phyloP scores from a whole-genome alignment of 768 basidiomycete species.

The Leccinum variicolor region DNA sequence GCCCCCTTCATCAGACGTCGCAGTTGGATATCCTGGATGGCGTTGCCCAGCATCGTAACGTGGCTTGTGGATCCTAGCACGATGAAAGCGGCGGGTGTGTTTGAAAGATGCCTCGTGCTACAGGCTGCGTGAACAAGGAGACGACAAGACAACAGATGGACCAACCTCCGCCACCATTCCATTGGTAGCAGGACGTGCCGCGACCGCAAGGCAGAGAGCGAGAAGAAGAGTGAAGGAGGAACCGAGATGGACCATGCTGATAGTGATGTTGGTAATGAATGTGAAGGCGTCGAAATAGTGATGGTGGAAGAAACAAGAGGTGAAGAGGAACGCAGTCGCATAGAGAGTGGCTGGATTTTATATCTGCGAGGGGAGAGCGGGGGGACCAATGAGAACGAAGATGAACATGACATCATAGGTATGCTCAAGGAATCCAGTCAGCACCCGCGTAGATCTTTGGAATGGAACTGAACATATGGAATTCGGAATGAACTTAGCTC shows the following conservation, averaged over 20 bases:
- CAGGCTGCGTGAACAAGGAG: conserved; percentile 2
- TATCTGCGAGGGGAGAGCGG: conserved; percentile 7
- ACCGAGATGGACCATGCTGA: conserved; percentile 28
- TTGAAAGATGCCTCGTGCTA: conserved; percentile 7
- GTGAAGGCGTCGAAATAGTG: conserved; percentile 19
- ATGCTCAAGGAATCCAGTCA: not conserved
- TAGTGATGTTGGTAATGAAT: conserved; percentile 27
- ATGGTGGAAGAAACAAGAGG: conserved; percentile 9
- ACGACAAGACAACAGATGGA: not conserved
- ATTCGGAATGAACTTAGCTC: not conserved
- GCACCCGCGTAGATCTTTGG: conserved; percentile 6
- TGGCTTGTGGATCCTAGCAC: conserved; percentile 3
- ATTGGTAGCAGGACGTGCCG: conserved; percentile 11
- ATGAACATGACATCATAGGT: conserved; percentile 14
- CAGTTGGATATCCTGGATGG: conserved; percentile 20
- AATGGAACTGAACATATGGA: not conserved
- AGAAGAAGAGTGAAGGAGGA: conserved; percentile 29
- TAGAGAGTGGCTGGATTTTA: conserved; percentile 17
- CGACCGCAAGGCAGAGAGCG: conserved; percentile 24
- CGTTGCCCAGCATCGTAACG: conserved; percentile 21
- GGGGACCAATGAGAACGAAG: conserved; percentile 14
- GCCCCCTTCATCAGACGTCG: conserved; percentile 4
- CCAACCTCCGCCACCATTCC: conserved; percentile 10
- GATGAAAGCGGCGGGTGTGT: conserved; percentile 16
- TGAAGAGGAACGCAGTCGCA: not conserved